phyloP scores from a whole-genome alignment of 306 rosid species.

The Delonix regia region DNA sequence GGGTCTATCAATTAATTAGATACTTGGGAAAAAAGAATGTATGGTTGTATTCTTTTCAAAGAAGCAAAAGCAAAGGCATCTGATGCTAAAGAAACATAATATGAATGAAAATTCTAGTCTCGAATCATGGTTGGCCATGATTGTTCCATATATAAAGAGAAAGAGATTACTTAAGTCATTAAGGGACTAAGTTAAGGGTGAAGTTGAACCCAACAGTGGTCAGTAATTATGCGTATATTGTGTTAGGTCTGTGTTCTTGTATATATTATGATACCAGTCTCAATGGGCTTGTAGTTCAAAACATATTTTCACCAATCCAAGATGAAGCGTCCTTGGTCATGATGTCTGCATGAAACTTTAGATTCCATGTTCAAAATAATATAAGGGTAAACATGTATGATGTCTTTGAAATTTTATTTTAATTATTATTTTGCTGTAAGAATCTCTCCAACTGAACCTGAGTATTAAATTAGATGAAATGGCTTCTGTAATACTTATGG shows the following conservation, averaged over 20 bases:
- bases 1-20: background rate
- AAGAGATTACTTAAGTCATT: background rate
- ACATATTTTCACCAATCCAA: background rate
- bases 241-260: background rate
- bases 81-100: background rate
- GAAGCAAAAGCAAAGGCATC: background rate
- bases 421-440: background rate
- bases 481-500: background rate
- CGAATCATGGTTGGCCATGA: background rate
- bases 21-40: background rate
- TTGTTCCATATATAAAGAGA: background rate
- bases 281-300: background rate
- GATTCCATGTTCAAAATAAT: conserved; percentile 9
- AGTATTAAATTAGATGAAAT: conserved; percentile 1
- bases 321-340: background rate
- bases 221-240: background rate
- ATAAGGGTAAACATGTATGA: background rate
- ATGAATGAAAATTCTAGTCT: background rate
- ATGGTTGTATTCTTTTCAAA: background rate
- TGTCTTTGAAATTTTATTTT: conserved; percentile 24
- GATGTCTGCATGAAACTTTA: background rate
- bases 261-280: background rate
- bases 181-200: background rate
- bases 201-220: background rate
- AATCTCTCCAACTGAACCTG: conserved; percentile 18